phyloP scores from a whole-genome alignment of 2,329 filamentous ascomycete genomes.

The Fusarium oxysporum region DNA sequence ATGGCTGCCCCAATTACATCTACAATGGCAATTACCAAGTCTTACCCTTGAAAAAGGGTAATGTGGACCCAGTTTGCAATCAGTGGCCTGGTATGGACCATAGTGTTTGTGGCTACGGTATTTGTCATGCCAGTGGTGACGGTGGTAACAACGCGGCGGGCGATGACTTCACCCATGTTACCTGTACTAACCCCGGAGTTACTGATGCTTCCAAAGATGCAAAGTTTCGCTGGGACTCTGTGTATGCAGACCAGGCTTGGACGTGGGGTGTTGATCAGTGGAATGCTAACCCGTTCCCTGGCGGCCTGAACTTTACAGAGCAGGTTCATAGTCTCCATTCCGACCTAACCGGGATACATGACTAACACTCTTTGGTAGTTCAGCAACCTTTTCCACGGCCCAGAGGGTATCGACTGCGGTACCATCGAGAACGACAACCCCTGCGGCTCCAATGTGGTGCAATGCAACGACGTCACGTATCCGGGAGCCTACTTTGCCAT shows the following conservation, averaged over 20 bases:
- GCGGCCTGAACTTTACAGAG: not conserved
- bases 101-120: not conserved
- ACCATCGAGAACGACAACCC: not conserved
- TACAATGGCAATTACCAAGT: not conserved
- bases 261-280: not conserved
- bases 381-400: not conserved
- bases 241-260: not conserved
- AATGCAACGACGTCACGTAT: not conserved
- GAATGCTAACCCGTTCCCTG: not conserved
- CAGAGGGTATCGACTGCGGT: not conserved
- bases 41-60: not conserved
- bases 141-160: not conserved
- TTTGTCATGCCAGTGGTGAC: not conserved
- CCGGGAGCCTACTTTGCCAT: not conserved
- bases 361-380: not conserved
- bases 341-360: rapidly evolving
- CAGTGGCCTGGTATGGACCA: not conserved
- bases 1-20: not conserved
- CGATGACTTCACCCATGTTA: not conserved
- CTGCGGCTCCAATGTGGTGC: not conserved
- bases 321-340: not conserved
- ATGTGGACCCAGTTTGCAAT: not conserved
- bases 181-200: not conserved
- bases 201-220: not conserved
- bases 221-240: not conserved